These are phyloP conservation scores for Psidium guajava DNA, from an alignment of 345 rosid species.

Conservation along the genomic window DNA sequence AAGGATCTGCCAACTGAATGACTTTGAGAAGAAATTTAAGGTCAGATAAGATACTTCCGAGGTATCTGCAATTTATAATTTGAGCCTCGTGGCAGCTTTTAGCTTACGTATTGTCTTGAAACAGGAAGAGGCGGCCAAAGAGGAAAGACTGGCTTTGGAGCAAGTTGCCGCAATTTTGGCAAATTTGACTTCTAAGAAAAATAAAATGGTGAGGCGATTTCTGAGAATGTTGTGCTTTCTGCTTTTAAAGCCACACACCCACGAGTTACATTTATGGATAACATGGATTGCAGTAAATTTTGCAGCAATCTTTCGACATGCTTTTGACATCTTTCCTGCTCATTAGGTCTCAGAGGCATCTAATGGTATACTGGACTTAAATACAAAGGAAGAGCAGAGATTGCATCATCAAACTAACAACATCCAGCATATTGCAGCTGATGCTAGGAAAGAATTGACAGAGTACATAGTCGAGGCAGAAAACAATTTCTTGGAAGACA, in stretches of 20 bases:
- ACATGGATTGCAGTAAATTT: neutral
- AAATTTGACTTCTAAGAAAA: conserved; percentile 51
- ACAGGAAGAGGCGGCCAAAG: conserved; percentile 77
- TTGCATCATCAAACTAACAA: conserved; percentile 41
- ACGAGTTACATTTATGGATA: neutral
- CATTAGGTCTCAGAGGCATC: conserved; percentile 60
- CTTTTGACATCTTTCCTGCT: conserved; percentile 1
- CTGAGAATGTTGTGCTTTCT: neutral
- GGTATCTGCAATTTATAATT: neutral
- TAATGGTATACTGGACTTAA: conserved; percentile 26
- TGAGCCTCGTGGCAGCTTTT: neutral
- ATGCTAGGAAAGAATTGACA: conserved; percentile 35
- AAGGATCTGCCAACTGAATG: conserved; percentile 32
- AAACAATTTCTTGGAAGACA: conserved; percentile 40
- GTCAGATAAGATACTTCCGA: conserved; percentile 14
- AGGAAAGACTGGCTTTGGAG: conserved; percentile 60
- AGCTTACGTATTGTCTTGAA: conserved; percentile 6
- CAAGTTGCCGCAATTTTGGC: conserved; percentile 53
- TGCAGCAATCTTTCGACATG: neutral
- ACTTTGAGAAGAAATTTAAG: conserved; percentile 54
- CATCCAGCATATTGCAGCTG: conserved; percentile 50
- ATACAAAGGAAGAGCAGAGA: conserved; percentile 32
- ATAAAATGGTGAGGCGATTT: conserved; percentile 38
- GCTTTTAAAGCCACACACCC: neutral
- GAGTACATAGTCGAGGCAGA: conserved; percentile 33